These are phyloP conservation scores for Coccinonectria pachysandricola DNA, from an alignment of 2,329 filamentous ascomycete genomes.

Conservation along the genomic window DNA sequence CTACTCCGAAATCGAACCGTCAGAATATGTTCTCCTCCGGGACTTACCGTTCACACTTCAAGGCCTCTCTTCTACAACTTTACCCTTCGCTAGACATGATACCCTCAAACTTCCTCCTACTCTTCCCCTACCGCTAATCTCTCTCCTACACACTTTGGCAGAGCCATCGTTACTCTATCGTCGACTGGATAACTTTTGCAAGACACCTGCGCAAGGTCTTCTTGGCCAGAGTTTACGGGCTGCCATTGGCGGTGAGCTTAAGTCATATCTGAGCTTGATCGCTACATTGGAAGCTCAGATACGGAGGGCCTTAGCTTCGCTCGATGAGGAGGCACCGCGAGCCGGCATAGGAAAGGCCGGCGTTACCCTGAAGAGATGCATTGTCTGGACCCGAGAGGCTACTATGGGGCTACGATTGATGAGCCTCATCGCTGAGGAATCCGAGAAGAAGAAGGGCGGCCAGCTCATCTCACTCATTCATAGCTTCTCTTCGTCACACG, in stretches of 20 bases:
- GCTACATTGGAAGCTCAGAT: conserved; percentile 92
- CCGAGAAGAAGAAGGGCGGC: conserved; percentile 71
- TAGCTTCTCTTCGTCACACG: conserved; percentile 83
- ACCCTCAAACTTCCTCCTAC: conserved; percentile 67
- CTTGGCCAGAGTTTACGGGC: conserved; percentile 85
- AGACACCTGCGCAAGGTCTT: conserved; percentile 71
- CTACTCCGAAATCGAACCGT: conserved; percentile 45
- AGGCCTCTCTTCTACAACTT: conserved; percentile 76
- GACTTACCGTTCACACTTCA: conserved; percentile 91
- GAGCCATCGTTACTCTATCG: conserved; percentile 91
- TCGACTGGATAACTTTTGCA: conserved; percentile 69
- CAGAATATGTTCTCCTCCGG: conserved; percentile 57
- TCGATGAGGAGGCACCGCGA: conserved; percentile 58
- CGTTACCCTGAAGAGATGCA: conserved; percentile 87
- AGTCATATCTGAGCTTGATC: conserved; percentile 81
- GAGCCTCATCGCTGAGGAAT: conserved; percentile 89
- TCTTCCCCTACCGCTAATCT: conserved; percentile 74
- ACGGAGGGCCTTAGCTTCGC: conserved; percentile 62
- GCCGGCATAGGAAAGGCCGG: conserved; percentile 72
- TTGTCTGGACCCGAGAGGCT: conserved; percentile 94
- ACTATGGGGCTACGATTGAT: conserved; percentile 91
- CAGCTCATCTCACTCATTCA: conserved; percentile 92
- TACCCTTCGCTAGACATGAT: conserved; percentile 62
- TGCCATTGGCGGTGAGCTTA: conserved; percentile 73
- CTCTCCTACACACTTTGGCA: conserved; percentile 77